These are phyloP conservation scores for Aspergillus cristatus DNA, from an alignment of 495 filamentous ascomycete genomes.

Conservation along the genomic window DNA sequence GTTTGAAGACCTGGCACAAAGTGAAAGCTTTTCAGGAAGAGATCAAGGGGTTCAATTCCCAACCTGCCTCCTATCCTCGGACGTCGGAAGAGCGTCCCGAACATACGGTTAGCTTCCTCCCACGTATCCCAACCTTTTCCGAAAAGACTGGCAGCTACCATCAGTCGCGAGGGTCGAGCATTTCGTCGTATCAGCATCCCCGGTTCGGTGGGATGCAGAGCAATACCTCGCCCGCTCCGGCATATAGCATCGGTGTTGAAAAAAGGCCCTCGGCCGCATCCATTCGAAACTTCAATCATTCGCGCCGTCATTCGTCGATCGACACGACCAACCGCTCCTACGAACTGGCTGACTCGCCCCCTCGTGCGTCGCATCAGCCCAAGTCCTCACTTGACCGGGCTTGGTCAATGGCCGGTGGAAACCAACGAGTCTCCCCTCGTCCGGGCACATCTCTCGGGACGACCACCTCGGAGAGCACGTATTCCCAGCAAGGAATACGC, in stretches of 20 bases:
- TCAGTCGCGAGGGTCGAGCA: slow-evolving; percentile 17
- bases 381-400: slow-evolving; percentile 81
- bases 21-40: slow-evolving; percentile 85
- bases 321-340: slow-evolving; percentile 48
- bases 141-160: slow-evolving; percentile 26
- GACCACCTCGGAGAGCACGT: slow-evolving; percentile 8
- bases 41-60: slow-evolving; percentile 41
- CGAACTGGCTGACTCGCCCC: slow-evolving; percentile 12
- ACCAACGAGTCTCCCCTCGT: slow-evolving; percentile 18
- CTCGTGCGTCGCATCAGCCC: slow-evolving; percentile 53
- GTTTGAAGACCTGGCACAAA: slow-evolving; percentile 92
- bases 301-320: slow-evolving; percentile 78
- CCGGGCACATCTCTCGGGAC: slow-evolving; percentile 30
- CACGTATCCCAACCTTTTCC: slow-evolving; percentile 50
- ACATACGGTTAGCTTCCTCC: slow-evolving; percentile 42
- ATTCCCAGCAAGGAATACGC: slow-evolving; percentile 13
- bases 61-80: slow-evolving; percentile 7
- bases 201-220: slow-evolving; percentile 16
- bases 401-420: slow-evolving; percentile 66
- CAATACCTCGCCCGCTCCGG: slow-evolving; percentile 25
- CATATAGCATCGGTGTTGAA: slow-evolving; percentile 40
- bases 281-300: slow-evolving; percentile 73
- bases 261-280: slow-evolving; percentile 69
- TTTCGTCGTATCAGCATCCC: slow-evolving; percentile 20
- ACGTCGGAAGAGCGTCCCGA: slow-evolving; percentile 33